Evolutionary conservation across 805 yeast species (phyloP), one percentile per base, ranked within the genome.

Genomic region (Starmerella stigmatis): DNA sequence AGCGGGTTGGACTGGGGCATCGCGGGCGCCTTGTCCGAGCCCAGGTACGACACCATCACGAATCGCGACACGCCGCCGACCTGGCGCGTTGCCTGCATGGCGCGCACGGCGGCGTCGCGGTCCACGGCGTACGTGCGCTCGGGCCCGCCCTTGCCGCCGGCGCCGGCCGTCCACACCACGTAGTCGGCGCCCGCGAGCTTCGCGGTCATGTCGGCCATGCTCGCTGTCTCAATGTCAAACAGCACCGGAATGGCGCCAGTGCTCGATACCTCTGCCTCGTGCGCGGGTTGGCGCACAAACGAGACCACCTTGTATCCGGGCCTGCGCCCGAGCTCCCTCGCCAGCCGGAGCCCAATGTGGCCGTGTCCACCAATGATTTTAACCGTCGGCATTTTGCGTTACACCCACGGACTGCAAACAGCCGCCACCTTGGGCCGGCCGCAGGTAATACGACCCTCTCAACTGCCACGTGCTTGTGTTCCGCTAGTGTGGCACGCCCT

Each of bases 341-440:
- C 57, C 11, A 78, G 52, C 1, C 61, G 56, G 46, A 72, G 68
- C 31, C 78, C 84, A n/a, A 78, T 69, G 47, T 70, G 71, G 27
- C 83, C 83, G 57, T 75, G 75, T 17, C 81, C 79, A 31, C 84
- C 84, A 44, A 78, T 61, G 17, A 78, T 60, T 32, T 71, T 72
- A 5, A 72, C 64, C 2, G 28, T 40, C 3, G 53, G 41, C 57
- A 49, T 46, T 2, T 2, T 2, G 9, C 6, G 16, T 4, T 4
- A 30, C 15, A 21, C 2, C 15, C 10, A 15, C 16, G 30, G 16
- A n/a, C 20, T 2, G 6, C 7, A 27, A 11, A 5, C 13, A 5
- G 29, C 13, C 15, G 29, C 15, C 15, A 8, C 8, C 26, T 23
- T 8, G 11, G 10, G 26, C 26, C 11, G 26, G 11, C 26, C 26